Percentiles rank a stretch among this genome's conserved stretches.
phyloP scores from a whole-genome alignment of 2,329 filamentous ascomycete genomes.

The Eutypa lata region DNA sequence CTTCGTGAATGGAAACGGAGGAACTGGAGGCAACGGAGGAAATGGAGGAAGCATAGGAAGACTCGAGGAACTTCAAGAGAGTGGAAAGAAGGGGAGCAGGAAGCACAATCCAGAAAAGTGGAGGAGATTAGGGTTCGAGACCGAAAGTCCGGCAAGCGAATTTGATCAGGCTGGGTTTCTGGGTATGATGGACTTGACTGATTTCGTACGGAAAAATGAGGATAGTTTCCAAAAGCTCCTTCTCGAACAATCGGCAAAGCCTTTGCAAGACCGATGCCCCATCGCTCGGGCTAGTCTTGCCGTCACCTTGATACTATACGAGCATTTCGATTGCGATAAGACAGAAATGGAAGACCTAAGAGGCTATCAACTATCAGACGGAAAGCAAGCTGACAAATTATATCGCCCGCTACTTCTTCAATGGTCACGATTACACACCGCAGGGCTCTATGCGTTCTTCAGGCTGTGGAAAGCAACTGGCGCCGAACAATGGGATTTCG shows the following conservation, averaged over 20 bases:
- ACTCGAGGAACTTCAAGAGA: constrained; percentile 35
- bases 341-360: constrained; percentile 76
- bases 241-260: constrained; percentile 78
- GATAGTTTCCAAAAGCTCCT: constrained; percentile 90
- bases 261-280: constrained; percentile 73
- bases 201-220: constrained; percentile 89
- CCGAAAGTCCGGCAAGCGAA: constrained; percentile 81
- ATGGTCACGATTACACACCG: constrained; percentile 87
- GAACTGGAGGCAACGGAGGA: constrained; percentile 2
- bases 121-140: constrained; percentile 86
- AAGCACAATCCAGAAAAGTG: constrained; percentile 88
- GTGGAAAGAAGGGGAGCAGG: constrained; percentile 58
- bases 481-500: constrained; percentile 81
- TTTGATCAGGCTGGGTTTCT: constrained; percentile 85
- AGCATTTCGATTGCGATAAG: constrained; percentile 92
- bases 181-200: constrained; percentile 95
- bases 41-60: constrained; percentile 33
- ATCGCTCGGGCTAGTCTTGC: constrained; percentile 83
- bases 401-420: constrained; percentile 87
- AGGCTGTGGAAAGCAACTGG: constrained; percentile 89
- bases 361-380: constrained; percentile 71
- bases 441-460: constrained; percentile 82
- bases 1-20: constrained; percentile 16
- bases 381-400: constrained; percentile 77
- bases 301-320: constrained; percentile 84